Conservation (phyloP, 1,284 basidiomycete genomes). For the Ustilago crameri region DNA sequence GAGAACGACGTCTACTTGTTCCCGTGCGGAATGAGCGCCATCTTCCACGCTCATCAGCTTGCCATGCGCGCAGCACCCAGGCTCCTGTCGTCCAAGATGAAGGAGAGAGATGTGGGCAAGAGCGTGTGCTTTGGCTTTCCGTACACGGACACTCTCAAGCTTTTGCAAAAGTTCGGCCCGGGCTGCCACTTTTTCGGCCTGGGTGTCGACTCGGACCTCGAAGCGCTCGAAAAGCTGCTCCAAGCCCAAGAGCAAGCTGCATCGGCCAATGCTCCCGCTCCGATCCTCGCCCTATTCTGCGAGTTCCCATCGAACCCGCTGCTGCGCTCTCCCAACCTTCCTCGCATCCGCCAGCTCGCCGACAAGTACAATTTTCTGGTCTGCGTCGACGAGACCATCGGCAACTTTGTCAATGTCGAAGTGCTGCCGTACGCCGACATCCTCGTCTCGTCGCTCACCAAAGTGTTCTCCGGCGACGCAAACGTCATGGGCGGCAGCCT, state of each 20-base stretch:
- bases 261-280: constrained; percentile 50
- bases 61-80: constrained; percentile 55
- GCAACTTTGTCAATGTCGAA: constrained; percentile 95
- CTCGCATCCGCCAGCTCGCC: constrained; percentile 81
- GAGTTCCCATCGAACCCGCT: constrained; percentile 97
- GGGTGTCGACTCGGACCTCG: constrained; percentile 81
- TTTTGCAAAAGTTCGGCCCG: constrained; percentile 95
- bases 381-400: constrained; percentile 94
- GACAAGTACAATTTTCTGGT: constrained; percentile 89
- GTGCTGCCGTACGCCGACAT: constrained; percentile 90
- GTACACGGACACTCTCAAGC: constrained; percentile 96
- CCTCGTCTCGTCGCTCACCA: constrained; percentile 91
- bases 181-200: constrained; percentile 90
- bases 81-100: neutral
- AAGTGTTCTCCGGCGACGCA: constrained; percentile 92
- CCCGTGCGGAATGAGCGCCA: constrained; percentile 89
- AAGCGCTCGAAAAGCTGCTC: constrained; percentile 77
- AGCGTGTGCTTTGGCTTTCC: constrained; percentile 78
- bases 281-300: constrained; percentile 73
- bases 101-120: constrained; percentile 41
- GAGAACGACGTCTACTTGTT: constrained; percentile 90
- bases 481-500: constrained; percentile 92
- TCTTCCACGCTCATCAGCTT: constrained; percentile 85
- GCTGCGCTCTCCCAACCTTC: constrained; percentile 82
- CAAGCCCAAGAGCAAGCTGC: constrained; percentile 69